A percentile compares a stretch with the other conserved stretches of the same genome.
These are phyloP conservation scores for Albatrellus ellisii DNA, from an alignment of 768 basidiomycete species.

Conservation along the genomic window DNA sequence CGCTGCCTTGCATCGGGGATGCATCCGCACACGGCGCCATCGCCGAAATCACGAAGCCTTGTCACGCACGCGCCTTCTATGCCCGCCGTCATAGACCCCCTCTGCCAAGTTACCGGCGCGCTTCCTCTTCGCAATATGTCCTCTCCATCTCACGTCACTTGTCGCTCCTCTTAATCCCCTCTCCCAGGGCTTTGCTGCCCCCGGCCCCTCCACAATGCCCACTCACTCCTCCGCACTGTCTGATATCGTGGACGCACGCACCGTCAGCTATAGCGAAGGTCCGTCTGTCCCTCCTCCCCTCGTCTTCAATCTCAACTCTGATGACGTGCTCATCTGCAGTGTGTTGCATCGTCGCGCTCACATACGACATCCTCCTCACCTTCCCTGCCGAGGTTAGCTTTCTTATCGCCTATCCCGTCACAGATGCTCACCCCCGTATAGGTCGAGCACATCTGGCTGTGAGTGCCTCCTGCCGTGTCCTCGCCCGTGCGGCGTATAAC, in stretches of 20 bases:
- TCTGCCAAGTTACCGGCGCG: too few species aligned
- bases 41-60: too few species aligned
- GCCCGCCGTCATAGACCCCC: too few species aligned
- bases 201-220: too few species aligned
- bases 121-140: too few species aligned
- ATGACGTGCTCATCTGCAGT: constrained; percentile 1
- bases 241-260: neutral
- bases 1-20: too few species aligned
- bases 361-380: constrained; percentile 12
- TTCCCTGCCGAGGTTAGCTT: constrained; percentile 12
- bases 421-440: neutral
- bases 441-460: constrained; percentile 18
- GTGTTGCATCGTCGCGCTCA: constrained; percentile 9
- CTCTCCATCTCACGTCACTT: too few species aligned
- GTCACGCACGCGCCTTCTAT: too few species aligned
- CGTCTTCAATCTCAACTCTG: neutral
- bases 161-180: too few species aligned
- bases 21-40: too few species aligned
- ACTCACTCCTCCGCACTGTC: neutral
- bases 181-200: too few species aligned
- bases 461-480: neutral
- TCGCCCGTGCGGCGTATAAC: neutral
- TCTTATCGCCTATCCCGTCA: neutral
- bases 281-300: too few species aligned
- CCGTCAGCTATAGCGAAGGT: constrained; percentile 1